A percentile compares a stretch with the other conserved stretches of the same genome.
These are phyloP conservation scores for Wickerhamomyces chaumierensis DNA, from an alignment of 805 yeast species.

Conservation along the genomic window DNA sequence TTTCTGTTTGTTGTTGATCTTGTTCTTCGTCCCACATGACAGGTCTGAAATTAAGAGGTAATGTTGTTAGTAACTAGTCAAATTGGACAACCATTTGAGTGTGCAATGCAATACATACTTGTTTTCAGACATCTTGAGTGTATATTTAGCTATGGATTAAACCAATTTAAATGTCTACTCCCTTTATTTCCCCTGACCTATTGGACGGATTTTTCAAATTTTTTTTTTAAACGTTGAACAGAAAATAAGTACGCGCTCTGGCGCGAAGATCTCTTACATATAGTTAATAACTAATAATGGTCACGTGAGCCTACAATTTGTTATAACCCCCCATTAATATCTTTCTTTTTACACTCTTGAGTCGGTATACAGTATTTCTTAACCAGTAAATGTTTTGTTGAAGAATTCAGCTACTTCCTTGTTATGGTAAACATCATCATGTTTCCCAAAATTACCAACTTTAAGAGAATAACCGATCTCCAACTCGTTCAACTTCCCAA, in stretches of 20 bases:
- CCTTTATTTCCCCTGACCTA: neutral
- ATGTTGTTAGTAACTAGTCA: neutral
- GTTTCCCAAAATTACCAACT: slow-evolving; percentile 40
- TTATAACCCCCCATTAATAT: too few relatives aligned
- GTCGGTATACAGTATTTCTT: too few relatives aligned
- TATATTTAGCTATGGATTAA: too few relatives aligned
- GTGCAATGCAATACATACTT: neutral
- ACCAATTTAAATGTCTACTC: neutral
- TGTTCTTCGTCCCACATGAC: slow-evolving; percentile 27
- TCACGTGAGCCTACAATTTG: too few relatives aligned
- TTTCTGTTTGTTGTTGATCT: slow-evolving; percentile 59
- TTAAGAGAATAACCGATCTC: slow-evolving; percentile 12
- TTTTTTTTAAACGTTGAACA: neutral
- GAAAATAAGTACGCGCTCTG: too few relatives aligned
- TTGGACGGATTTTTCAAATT: neutral
- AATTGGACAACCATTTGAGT: too few relatives aligned
- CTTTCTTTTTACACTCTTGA: too few relatives aligned
- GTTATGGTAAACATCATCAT: slow-evolving; percentile 50
- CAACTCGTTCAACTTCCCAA: slow-evolving; percentile 20
- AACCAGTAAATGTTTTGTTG: too few relatives aligned
- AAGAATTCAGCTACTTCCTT: slow-evolving; percentile 25
- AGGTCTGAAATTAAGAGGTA: neutral
- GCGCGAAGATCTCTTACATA: too few relatives aligned
- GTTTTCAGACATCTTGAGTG: neutral
- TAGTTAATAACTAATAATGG: too few relatives aligned